Evolutionary conservation across 371 early-diverging fungal genomes (phyloP).

Genomic region (Neoconidiobolus thromboides): DNA sequence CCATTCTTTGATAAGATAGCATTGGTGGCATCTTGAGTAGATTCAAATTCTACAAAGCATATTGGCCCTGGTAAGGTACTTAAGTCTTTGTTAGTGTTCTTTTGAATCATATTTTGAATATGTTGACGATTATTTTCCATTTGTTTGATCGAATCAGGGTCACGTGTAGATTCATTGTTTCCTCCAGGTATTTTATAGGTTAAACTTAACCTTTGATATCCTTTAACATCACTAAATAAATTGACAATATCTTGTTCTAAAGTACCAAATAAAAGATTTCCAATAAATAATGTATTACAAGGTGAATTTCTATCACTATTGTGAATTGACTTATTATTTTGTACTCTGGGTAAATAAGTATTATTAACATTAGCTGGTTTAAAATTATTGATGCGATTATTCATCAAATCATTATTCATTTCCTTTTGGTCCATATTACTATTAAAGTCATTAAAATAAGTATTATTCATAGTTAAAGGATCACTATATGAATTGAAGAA

Average conservation of each 20-base stretch:
- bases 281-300: slow-evolving; percentile 93
- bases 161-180: slow-evolving; percentile 8
- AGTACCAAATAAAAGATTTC: slow-evolving; percentile 68
- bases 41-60: slow-evolving; percentile 86
- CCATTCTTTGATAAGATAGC: slow-evolving; percentile 71
- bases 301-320: slow-evolving; percentile 82
- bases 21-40: slow-evolving; percentile 62
- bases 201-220: slow-evolving; percentile 74
- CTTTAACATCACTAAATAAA: slow-evolving; percentile 49
- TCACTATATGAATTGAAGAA: no score
- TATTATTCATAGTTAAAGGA: no score
- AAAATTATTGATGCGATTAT: no score
- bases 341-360: no score
- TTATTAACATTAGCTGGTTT: no score
- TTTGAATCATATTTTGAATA: no score
- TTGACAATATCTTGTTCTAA: slow-evolving; percentile 62
- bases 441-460: no score
- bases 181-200: slow-evolving; percentile 26
- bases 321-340: not conserved
- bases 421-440: no score
- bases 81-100: no score
- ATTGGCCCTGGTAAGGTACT: slow-evolving; percentile 40
- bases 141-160: no score
- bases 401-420: no score
- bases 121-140: no score